Base-by-base conservation (phyloP, 192 early-diverging fungal genomes). In the Kickxella alabastrina region DNA sequence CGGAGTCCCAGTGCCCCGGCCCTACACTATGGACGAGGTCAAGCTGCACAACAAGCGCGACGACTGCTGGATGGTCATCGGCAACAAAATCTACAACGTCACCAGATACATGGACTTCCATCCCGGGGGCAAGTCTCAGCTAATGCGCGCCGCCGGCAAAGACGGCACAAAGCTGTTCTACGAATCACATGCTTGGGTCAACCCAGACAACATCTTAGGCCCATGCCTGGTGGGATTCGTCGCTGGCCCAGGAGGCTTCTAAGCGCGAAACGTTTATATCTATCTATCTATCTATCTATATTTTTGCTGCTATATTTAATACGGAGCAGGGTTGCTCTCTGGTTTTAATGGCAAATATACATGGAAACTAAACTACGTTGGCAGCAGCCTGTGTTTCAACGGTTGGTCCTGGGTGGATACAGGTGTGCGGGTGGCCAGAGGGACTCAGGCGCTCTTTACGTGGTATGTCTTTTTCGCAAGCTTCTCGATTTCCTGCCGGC, bases 111-210 rank as follows among this genome's bases (percentile, higher is more conserved):
- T 93, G 13, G 83, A 88, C 32, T 98, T 88, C 64, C 92, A 94
- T 66, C 93, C 92, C 24, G 95, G 96, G 22, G 96, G 92, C 36
- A 78, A 80, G 29, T 81, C 82, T 44, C 81, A 89, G 51, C 49
- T 91, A 18, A 80, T 91, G 85, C 77, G 85, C 10, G 77, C 67
- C n/a, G 93, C 96, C 4, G 95, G 95, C 32, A 88, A 88, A 49
- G 95, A 98, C 45, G 92, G 89, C 5, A 92, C 95, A 6, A 81
- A 85, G 64, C 68, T 96, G 37, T 95, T 96, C 53, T 85, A 80
- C 43, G 78, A 84, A 38, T 91, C 86, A 10, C 96, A 98, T 71
- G 77, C 87, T 43, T 98, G 96, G 96, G 93, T 98, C 17, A 98
- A 98, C 60, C 75, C 84, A 18, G 92, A 96, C n/a, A 80, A 69